phyloP scores from a whole-genome alignment of 345 rosid species.

The Abelmoschus esculentus region DNA sequence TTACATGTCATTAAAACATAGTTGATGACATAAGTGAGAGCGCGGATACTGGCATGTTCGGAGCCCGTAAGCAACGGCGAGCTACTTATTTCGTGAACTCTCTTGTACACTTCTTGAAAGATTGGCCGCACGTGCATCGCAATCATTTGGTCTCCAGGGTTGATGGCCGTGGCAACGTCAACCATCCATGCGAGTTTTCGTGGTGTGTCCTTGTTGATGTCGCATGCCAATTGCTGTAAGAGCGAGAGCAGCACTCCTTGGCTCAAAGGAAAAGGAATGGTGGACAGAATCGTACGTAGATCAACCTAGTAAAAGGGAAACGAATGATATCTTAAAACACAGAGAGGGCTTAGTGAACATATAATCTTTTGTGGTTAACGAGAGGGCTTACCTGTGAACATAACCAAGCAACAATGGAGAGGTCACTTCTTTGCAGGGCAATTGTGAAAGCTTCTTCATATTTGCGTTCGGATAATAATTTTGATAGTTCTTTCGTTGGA shows the following conservation, averaged over 20 bases:
- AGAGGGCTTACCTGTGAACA: constrained; percentile 62
- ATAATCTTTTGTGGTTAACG: not conserved
- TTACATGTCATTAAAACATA: constrained; percentile 51
- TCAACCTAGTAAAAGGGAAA: constrained; percentile 44
- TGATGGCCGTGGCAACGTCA: constrained; percentile 62
- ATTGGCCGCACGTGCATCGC: constrained; percentile 57
- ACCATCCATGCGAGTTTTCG: constrained; percentile 76
- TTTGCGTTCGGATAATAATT: constrained; percentile 57
- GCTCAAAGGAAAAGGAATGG: constrained; percentile 62
- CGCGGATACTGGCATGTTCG: constrained; percentile 45
- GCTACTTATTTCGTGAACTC: constrained; percentile 45
- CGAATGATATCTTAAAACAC: not conserved
- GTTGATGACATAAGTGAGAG: constrained; percentile 68
- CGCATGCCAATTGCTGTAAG: constrained; percentile 78
- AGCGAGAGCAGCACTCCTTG: constrained; percentile 83
- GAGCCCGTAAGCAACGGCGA: constrained; percentile 32
- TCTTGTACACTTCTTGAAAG: constrained; percentile 74
- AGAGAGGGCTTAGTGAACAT: not conserved
- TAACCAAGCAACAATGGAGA: constrained; percentile 77
- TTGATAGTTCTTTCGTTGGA: constrained; percentile 61
- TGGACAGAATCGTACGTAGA: constrained; percentile 41
- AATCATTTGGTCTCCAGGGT: constrained; percentile 67
- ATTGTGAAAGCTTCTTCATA: constrained; percentile 72
- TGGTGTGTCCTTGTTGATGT: constrained; percentile 52
- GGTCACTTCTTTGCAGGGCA: constrained; percentile 78